A percentile compares a stretch with the other conserved stretches of the same genome.
Evolutionary conservation across 441 rosid genomes (phyloP).

Genomic region (Melastoma candidum): DNA sequence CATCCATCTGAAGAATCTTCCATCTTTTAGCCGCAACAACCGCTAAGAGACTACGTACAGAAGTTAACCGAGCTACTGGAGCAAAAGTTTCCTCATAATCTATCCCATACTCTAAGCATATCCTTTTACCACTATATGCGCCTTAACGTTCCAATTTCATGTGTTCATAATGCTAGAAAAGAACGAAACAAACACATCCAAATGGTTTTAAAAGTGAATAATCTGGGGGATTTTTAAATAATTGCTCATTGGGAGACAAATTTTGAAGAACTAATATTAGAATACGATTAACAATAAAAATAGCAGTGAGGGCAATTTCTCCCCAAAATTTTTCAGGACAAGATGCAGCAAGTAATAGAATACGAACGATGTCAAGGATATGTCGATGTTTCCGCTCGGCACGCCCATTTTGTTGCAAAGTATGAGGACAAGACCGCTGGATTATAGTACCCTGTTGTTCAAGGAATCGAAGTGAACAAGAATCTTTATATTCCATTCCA

Average conservation of each 20-base stretch:
- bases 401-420: background rate
- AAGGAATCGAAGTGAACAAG: no score
- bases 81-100: conserved; percentile 5
- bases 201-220: background rate
- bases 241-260: background rate
- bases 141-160: no score
- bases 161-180: no score
- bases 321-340: no score
- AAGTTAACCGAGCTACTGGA: background rate
- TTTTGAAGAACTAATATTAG: background rate
- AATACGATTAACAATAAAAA: background rate
- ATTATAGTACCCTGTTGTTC: background rate
- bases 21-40: background rate
- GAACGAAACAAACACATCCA: no score
- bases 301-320: background rate
- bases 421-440: background rate
- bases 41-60: background rate
- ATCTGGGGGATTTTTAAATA: background rate
- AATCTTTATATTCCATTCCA: background rate
- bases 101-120: background rate
- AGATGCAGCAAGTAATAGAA: background rate
- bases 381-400: background rate
- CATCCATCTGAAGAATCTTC: background rate
- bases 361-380: background rate
- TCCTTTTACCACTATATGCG: no score